phyloP scores from a whole-genome alignment of 495 filamentous ascomycete genomes.

The Trichoderma orchidacearum region DNA sequence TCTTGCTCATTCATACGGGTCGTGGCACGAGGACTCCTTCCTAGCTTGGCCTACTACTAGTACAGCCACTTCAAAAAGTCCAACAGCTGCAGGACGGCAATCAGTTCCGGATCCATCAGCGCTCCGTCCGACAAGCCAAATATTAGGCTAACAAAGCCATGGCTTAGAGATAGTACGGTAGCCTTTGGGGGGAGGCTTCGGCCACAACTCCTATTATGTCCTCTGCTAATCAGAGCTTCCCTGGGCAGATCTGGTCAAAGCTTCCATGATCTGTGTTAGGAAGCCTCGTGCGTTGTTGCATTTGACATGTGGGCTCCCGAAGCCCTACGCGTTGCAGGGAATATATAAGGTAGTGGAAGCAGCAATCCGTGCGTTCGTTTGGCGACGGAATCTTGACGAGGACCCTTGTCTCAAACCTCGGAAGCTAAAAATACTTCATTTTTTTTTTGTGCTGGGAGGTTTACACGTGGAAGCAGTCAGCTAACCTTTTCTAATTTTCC shows the following conservation, averaged over 20 bases:
- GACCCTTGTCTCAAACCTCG: neutral
- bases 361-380: too few species aligned
- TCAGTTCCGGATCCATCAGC: neutral
- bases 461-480: neutral
- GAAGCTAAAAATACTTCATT: neutral
- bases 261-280: too few species aligned
- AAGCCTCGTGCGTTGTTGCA: neutral
- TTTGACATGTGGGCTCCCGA: neutral
- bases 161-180: too few species aligned
- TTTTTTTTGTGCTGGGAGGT: neutral
- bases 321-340: neutral
- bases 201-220: too few species aligned
- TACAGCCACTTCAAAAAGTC: neutral
- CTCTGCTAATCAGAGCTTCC: too few species aligned
- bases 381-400: neutral
- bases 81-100: neutral
- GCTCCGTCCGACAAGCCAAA: neutral
- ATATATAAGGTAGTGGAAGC: too few species aligned
- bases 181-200: too few species aligned
- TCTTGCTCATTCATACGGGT: neutral
- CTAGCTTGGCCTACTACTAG: neutral
- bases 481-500: neutral
- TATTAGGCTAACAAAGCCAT: neutral
- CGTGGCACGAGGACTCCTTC: neutral
- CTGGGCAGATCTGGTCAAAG: too few species aligned